Percentiles rank a stretch among this genome's conserved stretches.
Evolutionary conservation across 306 rosid genomes (phyloP).

Genomic region (Abrus pulchellus): DNA sequence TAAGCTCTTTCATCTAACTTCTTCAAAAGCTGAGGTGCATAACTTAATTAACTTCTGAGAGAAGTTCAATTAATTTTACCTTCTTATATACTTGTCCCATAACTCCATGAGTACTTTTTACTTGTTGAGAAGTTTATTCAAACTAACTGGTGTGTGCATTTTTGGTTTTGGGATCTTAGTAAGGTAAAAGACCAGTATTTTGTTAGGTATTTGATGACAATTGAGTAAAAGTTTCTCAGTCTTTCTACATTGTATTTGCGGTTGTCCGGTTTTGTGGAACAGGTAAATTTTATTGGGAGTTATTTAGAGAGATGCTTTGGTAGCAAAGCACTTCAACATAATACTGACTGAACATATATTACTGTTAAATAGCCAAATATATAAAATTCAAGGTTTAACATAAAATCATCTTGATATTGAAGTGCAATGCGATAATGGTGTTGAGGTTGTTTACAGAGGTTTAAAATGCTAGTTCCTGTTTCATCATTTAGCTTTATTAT

Average conservation of each 20-base stretch:
- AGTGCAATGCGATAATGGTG: conserved; percentile 2
- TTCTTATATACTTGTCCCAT: too few species aligned
- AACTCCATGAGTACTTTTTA: too few species aligned
- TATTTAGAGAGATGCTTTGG: conserved; percentile 15
- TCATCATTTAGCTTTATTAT: not conserved
- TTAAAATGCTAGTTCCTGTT: not conserved
- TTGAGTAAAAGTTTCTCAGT: conserved; percentile 12
- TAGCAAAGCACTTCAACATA: not conserved
- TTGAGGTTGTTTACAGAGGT: conserved; percentile 32
- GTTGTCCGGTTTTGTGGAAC: conserved; percentile 14
- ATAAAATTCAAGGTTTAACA: conserved; percentile 2
- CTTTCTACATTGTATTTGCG: conserved; percentile 1
- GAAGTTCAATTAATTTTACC: too few species aligned
- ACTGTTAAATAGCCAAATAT: not conserved
- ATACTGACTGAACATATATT: conserved; percentile 2
- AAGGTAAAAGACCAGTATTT: not conserved
- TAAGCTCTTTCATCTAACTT: too few species aligned
- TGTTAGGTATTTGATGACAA: not conserved
- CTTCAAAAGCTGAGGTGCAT: too few species aligned
- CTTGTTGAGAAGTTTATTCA: too few species aligned
- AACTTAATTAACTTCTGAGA: too few species aligned
- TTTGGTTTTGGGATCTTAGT: not conserved
- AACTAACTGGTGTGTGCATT: not conserved
- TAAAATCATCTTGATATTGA: conserved; percentile 12
- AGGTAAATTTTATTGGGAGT: conserved; percentile 23